Conservation (phyloP, 345 rosid genomes). For the Salix purpurea region DNA sequence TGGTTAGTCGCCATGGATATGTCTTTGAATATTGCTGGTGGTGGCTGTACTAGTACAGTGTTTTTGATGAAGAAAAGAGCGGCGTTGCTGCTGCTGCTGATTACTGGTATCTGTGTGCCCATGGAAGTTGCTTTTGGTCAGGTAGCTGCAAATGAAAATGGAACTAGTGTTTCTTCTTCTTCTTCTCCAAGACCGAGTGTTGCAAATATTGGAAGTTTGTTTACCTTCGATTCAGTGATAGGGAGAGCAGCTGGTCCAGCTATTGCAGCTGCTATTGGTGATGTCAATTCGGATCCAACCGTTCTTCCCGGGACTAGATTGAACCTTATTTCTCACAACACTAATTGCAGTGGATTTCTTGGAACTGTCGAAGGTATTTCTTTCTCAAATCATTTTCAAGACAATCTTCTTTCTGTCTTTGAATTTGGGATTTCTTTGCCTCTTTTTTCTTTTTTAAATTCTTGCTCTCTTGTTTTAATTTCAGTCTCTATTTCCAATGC, state of each 20-base stretch:
- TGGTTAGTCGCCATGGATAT: background rate
- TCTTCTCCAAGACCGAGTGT: conserved; percentile 33
- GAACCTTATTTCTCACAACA: conserved; percentile 42
- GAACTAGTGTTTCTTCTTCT: conserved; percentile 21
- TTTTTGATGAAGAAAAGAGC: conserved; percentile 12
- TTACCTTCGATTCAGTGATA: conserved; percentile 65
- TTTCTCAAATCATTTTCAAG: background rate
- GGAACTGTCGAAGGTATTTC: conserved; percentile 79
- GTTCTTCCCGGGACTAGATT: conserved; percentile 51
- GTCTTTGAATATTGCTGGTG: background rate
- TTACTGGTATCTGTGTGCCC: conserved; percentile 35
- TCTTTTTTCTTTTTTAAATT: background rate
- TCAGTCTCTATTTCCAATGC: background rate
- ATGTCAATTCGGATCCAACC: conserved; percentile 57
- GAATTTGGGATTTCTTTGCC: background rate
- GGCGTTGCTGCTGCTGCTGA: conserved; percentile 22
- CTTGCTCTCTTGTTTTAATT: background rate
- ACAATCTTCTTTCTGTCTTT: background rate
- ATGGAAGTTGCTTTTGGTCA: conserved; percentile 28
- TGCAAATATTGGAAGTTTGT: conserved; percentile 65
- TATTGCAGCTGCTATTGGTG: conserved; percentile 58
- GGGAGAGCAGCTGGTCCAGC: conserved; percentile 71
- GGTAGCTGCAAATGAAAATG: conserved; percentile 31
- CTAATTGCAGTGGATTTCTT: conserved; percentile 82
- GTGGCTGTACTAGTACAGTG: background rate